Evolutionary conservation across 805 yeast species (phyloP).

Genomic region (Wickerhamomyces pijperi): DNA sequence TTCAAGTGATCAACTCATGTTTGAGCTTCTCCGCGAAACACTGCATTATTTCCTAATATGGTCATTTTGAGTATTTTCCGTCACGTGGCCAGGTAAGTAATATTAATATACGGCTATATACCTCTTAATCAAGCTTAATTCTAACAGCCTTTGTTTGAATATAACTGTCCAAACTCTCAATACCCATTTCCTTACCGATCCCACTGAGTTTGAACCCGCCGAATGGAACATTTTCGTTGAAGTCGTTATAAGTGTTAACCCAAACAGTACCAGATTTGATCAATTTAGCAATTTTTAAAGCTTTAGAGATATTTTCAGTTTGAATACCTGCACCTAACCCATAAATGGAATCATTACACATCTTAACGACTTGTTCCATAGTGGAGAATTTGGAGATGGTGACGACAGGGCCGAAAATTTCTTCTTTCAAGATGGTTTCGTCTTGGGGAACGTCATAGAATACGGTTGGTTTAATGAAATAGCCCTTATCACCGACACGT

Average conservation of each 20-base stretch:
- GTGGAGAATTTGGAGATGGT: constrained; percentile 58
- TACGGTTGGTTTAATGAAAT: constrained; percentile 62
- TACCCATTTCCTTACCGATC: constrained; percentile 82
- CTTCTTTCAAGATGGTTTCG: constrained; percentile 57
- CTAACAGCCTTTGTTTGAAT: constrained; percentile 70
- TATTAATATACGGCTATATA: no score
- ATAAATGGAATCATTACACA: constrained; percentile 62
- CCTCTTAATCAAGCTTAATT: constrained; percentile 27
- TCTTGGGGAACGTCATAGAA: constrained; percentile 56
- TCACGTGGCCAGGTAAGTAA: no score
- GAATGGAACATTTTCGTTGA: constrained; percentile 66
- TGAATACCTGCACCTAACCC: constrained; percentile 80
- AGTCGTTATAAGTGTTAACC: constrained; percentile 73
- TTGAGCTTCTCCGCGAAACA: no score
- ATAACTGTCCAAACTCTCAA: constrained; percentile 65
- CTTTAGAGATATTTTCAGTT: constrained; percentile 50
- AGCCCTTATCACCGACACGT: constrained; percentile 54
- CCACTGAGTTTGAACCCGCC: constrained; percentile 79
- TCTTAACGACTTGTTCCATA: constrained; percentile 51
- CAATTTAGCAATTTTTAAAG: constrained; percentile 50
- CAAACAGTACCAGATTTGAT: constrained; percentile 70
- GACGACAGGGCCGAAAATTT: constrained; percentile 75
- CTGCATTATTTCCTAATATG: no score
- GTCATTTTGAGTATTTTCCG: no score
- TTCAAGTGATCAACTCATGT: no score